Evolutionary conservation across 345 rosid genomes (phyloP).

Genomic region (Linum lewisii): DNA sequence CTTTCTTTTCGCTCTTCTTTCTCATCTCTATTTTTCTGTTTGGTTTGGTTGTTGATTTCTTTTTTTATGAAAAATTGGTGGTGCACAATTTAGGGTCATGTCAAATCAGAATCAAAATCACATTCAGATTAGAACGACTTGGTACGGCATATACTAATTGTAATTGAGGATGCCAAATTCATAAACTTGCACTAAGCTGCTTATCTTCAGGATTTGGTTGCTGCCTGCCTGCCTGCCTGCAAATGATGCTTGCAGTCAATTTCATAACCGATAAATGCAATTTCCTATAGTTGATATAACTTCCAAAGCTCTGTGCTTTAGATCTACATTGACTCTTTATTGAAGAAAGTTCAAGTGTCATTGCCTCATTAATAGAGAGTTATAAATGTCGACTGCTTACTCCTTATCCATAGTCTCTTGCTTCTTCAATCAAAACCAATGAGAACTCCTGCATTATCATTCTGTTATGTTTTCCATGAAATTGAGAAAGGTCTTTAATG

Average conservation of each 20-base stretch:
- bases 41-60: not conserved
- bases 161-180: not conserved
- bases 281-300: not conserved
- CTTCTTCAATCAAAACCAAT: not conserved
- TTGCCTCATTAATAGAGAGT: not conserved
- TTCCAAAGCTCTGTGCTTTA: not conserved
- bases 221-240: too few species aligned
- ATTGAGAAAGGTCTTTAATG: not conserved
- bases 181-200: not conserved
- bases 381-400: not conserved
- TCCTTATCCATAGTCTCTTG: not conserved
- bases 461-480: not conserved
- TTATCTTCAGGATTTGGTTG: not conserved
- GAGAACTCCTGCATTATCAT: not conserved
- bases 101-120: too few species aligned
- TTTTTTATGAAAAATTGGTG: too few species aligned
- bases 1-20: not conserved
- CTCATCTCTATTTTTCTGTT: not conserved
- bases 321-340: not conserved
- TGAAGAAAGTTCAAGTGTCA: not conserved
- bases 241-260: not conserved
- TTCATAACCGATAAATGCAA: not conserved
- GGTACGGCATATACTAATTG: not conserved
- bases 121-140: not conserved
- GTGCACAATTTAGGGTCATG: not conserved